Evolutionary conservation across 2,329 filamentous ascomycete species (phyloP).

Genomic region (Leptographium flavum): DNA sequence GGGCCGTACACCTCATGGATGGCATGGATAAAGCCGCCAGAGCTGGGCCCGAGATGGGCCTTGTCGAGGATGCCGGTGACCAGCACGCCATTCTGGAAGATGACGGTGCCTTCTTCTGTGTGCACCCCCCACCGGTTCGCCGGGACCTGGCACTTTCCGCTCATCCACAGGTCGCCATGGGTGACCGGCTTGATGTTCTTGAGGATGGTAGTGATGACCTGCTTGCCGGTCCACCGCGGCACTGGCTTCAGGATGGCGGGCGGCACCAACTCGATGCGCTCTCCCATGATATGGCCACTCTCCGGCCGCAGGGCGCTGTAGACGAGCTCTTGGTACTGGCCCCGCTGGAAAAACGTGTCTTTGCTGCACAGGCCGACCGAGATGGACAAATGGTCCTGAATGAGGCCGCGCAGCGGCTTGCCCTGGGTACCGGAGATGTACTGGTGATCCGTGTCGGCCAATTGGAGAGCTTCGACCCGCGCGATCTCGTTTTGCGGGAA

Average conservation of each 20-base stretch:
- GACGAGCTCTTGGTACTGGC: constrained; percentile 85
- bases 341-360: constrained; percentile 78
- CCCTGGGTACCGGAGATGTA: constrained; percentile 90
- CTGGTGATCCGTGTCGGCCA: constrained; percentile 94
- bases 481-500: constrained; percentile 96
- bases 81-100: constrained; percentile 77
- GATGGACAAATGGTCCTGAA: constrained; percentile 97
- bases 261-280: constrained; percentile 65
- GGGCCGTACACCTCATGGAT: constrained; percentile 91
- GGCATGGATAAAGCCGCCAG: constrained; percentile 78
- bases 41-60: constrained; percentile 77
- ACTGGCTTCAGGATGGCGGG: constrained; percentile 74
- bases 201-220: constrained; percentile 81
- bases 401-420: constrained; percentile 85
- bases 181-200: constrained; percentile 77
- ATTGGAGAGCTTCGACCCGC: constrained; percentile 77
- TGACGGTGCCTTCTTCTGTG: constrained; percentile 67
- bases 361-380: constrained; percentile 80
- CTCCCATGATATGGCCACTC: constrained; percentile 71
- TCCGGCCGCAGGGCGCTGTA: constrained; percentile 85
- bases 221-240: constrained; percentile 87
- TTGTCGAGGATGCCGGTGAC: constrained; percentile 90
- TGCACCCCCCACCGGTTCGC: constrained; percentile 63
- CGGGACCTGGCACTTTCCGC: constrained; percentile 63
- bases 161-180: constrained; percentile 65